Conservation (phyloP, 2,329 filamentous ascomycete species). For the Alternaria longipes region DNA sequence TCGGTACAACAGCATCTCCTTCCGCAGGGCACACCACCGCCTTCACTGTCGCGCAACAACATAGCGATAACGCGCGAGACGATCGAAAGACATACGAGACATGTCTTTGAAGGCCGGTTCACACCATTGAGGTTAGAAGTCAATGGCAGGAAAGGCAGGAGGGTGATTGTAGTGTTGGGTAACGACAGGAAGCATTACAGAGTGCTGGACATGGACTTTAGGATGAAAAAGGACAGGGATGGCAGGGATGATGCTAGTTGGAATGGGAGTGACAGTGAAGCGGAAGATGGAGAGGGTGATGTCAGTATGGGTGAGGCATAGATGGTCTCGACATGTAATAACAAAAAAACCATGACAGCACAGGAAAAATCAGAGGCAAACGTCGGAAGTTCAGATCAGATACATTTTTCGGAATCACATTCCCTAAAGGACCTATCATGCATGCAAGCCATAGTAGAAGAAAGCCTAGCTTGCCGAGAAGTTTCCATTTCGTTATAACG, state of each 20-base stretch:
- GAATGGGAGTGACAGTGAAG: slow-evolving; percentile 15
- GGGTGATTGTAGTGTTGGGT: slow-evolving; percentile 65
- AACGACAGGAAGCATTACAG: slow-evolving; percentile 63
- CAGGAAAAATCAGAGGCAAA: background rate
- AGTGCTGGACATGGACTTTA: slow-evolving; percentile 64
- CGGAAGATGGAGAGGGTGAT: slow-evolving; percentile 14
- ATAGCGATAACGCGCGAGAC: slow-evolving; percentile 14
- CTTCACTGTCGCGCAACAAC: background rate
- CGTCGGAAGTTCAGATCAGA: slow-evolving; percentile 40
- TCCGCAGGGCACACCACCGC: background rate
- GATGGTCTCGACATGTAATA: background rate
- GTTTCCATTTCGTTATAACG: slow-evolving; percentile 48
- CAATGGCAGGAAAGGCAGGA: slow-evolving; percentile 64
- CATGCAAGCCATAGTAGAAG: slow-evolving; percentile 39
- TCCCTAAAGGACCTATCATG: slow-evolving; percentile 50
- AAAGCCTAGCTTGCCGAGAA: slow-evolving; percentile 46
- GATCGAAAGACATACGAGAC: slow-evolving; percentile 48
- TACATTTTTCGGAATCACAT: slow-evolving; percentile 52
- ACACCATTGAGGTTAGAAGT: slow-evolving; percentile 61
- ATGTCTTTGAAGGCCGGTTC: slow-evolving; percentile 61
- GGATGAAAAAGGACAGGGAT: slow-evolving; percentile 33
- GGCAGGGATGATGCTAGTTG: slow-evolving; percentile 6
- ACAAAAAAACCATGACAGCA: background rate
- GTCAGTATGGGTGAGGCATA: slow-evolving; percentile 6
- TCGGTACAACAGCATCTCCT: slow-evolving; percentile 10